Percentiles rank a stretch among this genome's conserved stretches.
These are phyloP conservation scores for peach (Prunus persica) DNA, from an alignment of 306 rosid genomes.

Conservation along the genomic window Prunus_persica_NCBIv2 NC_034013.1:13551501-13552000, in stretches of 20 bases:
- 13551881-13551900: conserved; percentile 12
- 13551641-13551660: background rate
- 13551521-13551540: no score
- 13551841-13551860: conserved; percentile 90
- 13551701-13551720: background rate
- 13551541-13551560: no score
- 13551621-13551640: background rate
- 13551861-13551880: conserved; percentile 49
- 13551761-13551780: background rate
- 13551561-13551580: no score
- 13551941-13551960: conserved; percentile 19
- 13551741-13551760: background rate
- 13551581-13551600: no score
- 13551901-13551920: conserved; percentile 11
- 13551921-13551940: conserved; percentile 5
- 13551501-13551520: no score
- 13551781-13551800: conserved; percentile 31
- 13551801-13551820: conserved; percentile 46
- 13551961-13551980: conserved; percentile 9
- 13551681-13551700: background rate
- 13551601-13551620: background rate
- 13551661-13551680: background rate
- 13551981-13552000: conserved; percentile 14
- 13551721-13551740: background rate
- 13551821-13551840: conserved; percentile 66